These are phyloP conservation scores for Nicotiana tabacum DNA, from an alignment of 257 asterid species.

Conservation along the genomic window DNA sequence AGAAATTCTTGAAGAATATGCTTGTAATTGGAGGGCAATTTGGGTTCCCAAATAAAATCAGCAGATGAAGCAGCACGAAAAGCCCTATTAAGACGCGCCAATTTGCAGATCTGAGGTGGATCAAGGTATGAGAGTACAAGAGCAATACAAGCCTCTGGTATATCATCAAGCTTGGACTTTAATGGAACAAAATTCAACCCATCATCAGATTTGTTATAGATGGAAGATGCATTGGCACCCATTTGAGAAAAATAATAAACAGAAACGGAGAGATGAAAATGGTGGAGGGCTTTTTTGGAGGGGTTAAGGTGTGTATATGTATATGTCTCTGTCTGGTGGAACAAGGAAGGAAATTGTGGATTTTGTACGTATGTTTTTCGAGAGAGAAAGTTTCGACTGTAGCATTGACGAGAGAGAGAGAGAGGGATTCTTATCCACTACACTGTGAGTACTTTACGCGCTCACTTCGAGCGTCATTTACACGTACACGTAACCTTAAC, in stretches of 20 bases:
- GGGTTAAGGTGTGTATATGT: background rate
- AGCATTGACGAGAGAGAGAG: background rate
- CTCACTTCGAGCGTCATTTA: background rate
- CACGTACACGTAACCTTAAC: background rate
- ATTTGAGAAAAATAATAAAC: conserved; percentile 17
- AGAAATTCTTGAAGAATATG: conserved; percentile 40
- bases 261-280: background rate
- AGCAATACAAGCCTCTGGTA: conserved; percentile 83
- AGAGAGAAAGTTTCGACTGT: background rate
- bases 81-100: conserved; percentile 58
- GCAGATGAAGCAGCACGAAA: conserved; percentile 79
- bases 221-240: conserved; percentile 62
- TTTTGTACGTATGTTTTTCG: background rate
- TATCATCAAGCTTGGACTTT: conserved; percentile 54
- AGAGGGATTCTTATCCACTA: background rate
- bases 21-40: conserved; percentile 54
- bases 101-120: conserved; percentile 73
- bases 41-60: conserved; percentile 73
- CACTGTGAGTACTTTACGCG: background rate
- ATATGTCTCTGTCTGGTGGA: background rate
- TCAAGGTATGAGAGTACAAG: conserved; percentile 54
- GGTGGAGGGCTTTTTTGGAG: conserved; percentile 2
- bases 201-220: conserved; percentile 6
- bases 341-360: background rate
- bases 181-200: conserved; percentile 12